Evolutionary conservation across 768 basidiomycete species (phyloP).

Genomic region (Rhodosporidiobolus odoratus): DNA sequence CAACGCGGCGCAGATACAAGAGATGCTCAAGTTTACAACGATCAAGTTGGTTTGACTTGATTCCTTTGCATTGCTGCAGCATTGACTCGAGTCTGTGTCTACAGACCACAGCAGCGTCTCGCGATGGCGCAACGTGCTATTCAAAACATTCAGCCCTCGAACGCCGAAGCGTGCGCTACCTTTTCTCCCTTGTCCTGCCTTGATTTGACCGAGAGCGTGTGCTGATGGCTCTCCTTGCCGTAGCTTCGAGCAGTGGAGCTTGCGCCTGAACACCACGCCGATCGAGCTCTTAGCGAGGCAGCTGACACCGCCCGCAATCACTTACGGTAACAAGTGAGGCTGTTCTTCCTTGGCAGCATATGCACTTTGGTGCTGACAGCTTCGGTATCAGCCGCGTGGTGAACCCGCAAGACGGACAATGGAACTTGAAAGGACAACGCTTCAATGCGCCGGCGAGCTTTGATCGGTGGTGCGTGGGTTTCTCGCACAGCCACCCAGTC

Average conservation of each 20-base stretch:
- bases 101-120: conserved; percentile 11
- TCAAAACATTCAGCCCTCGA: not conserved
- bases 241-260: conserved; percentile 8
- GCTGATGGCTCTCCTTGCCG: too few relatives aligned
- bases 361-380: too few relatives aligned
- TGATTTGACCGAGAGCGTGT: too few relatives aligned
- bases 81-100: too few relatives aligned
- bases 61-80: too few relatives aligned
- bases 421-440: not conserved
- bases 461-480: not conserved
- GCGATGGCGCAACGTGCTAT: not conserved
- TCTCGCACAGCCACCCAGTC: not conserved
- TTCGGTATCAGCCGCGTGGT: not conserved
- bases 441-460: not conserved
- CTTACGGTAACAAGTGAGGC: not conserved
- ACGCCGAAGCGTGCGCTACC: not conserved
- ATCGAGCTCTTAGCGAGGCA: conserved; percentile 7
- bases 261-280: not conserved
- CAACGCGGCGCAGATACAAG: not conserved
- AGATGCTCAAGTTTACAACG: not conserved
- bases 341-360: not conserved
- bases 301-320: not conserved
- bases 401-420: not conserved
- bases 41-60: too few relatives aligned
- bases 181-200: too few relatives aligned